A percentile compares a stretch with the other conserved stretches of the same genome.
Evolutionary conservation across 2,329 filamentous ascomycete genomes (phyloP).

Genomic region (Domatiomyces catenatus): DNA sequence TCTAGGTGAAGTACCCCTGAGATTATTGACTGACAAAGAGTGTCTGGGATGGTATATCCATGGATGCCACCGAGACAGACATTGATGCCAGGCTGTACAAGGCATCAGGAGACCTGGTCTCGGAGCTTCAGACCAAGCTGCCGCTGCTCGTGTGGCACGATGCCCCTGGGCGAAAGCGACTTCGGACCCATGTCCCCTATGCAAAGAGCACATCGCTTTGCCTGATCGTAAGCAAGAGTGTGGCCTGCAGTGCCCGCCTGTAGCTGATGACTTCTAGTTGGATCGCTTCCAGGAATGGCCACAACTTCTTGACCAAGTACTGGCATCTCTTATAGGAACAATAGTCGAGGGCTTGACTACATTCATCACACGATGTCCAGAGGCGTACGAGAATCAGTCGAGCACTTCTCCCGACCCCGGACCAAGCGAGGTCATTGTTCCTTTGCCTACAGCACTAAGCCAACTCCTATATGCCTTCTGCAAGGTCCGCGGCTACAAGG

Average conservation of each 20-base stretch:
- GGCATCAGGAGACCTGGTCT: slow-evolving; percentile 29
- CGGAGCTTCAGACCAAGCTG: slow-evolving; percentile 28
- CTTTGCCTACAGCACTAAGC: slow-evolving; percentile 57
- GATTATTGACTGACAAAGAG: not conserved
- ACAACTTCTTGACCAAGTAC: slow-evolving; percentile 73
- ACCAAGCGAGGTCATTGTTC: slow-evolving; percentile 13
- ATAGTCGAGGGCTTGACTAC: slow-evolving; percentile 63
- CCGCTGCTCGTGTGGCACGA: slow-evolving; percentile 23
- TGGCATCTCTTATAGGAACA: slow-evolving; percentile 58
- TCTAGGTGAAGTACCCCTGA: not conserved
- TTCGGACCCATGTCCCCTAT: slow-evolving; percentile 4
- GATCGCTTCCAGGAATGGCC: slow-evolving; percentile 92
- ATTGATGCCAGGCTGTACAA: slow-evolving; percentile 32
- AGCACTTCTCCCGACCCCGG: not conserved
- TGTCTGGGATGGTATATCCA: slow-evolving; percentile 9
- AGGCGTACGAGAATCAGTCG: slow-evolving; percentile 20
- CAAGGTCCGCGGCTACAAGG: slow-evolving; percentile 86
- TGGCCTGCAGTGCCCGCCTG: not conserved
- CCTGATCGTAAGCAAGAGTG: slow-evolving; percentile 9
- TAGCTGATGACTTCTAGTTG: slow-evolving; percentile 32
- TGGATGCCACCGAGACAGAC: slow-evolving; percentile 31
- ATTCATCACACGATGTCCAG: slow-evolving; percentile 36
- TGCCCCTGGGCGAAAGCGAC: slow-evolving; percentile 20
- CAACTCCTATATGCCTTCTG: slow-evolving; percentile 76
- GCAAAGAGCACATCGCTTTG: slow-evolving; percentile 9